Base-by-base conservation (phyloP, 306 rosid genomes). In the Inga leiocalycina region DNA sequence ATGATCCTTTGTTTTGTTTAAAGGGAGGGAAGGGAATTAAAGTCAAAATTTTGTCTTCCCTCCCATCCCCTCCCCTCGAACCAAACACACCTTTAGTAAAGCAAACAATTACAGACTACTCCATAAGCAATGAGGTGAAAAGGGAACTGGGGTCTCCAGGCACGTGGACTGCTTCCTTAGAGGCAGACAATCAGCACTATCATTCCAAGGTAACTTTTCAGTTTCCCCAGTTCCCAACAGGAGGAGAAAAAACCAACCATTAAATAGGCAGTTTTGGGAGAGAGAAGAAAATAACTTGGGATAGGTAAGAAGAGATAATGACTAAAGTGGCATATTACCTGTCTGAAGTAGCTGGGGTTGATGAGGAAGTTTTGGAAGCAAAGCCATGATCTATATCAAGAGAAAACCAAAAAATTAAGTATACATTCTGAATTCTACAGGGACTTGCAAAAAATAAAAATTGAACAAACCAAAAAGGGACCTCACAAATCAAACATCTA, bases 291-390 rank as follows among this genome's bases (percentile, higher is more conserved):
- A 56, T 56, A 56, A 20, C 62, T 56, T 2, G 27, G 11, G 62
- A 56, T 56, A 56, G 62, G 19, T 56, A 9, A 20, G 5, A n/a
- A 70, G 62, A 41, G 70, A 76, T 13, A 64, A 22, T 27, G 22
- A 54, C 4, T 13, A 44, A 34, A 56, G 24, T 13, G 30, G 46
- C 24, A 83, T 41, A 49, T 75, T 88, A 97, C 99, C 99, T 74
- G 99, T 97, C 93, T 97, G 99, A 79, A 97, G 97, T 79, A 97
- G 90, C 81, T 92, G 98, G 78, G 95, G 93, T 82, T 94, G 97
- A 80, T 81, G 94, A 59, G 97, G 97, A 80, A 97, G 94, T 84
- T 90, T 91, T 39, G 97, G 90, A 83, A 97, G 92, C 80, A 93
- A 86, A 45, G 69, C 86, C 97, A 97, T 97, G 76, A 97, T 87